Conservation (phyloP, 345 rosid species). For the Dipteronia sinensis region DNA sequence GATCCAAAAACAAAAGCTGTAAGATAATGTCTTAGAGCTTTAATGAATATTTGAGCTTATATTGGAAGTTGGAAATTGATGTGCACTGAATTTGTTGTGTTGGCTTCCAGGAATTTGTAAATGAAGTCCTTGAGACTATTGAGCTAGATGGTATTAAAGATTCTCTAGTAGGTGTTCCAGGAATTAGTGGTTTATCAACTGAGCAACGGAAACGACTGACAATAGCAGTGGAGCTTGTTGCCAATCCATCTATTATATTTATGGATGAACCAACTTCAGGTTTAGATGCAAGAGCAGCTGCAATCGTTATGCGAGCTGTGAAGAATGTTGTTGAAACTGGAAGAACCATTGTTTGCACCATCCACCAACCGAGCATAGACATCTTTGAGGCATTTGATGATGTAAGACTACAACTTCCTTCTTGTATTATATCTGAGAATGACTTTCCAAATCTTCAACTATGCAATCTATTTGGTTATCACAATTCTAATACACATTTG, state of each 20-base stretch:
- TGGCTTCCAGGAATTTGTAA: not conserved
- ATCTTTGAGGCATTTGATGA: conserved; percentile 17
- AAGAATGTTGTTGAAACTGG: conserved; percentile 8
- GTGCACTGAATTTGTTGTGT: not conserved
- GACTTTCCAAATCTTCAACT: too few species aligned
- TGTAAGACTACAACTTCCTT: not conserved
- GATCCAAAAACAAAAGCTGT: conserved; percentile 41
- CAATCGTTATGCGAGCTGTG: conserved; percentile 8
- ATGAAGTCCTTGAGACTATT: not conserved
- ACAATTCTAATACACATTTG: not conserved
- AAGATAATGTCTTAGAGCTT: not conserved
- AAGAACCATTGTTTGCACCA: conserved; percentile 11
- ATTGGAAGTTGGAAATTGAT: not conserved
- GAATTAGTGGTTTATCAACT: conserved; percentile 7
- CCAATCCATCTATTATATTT: conserved; percentile 8
- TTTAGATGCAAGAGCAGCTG: conserved; percentile 9
- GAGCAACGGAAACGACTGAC: conserved; percentile 9
- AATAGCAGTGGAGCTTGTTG: conserved; percentile 12
- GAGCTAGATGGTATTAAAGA: not conserved
- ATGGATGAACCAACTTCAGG: conserved; percentile 9
- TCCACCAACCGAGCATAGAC: conserved; percentile 16
- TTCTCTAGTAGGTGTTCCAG: not conserved
- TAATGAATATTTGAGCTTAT: not conserved
- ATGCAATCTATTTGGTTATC: not conserved
- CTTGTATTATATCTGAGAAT: too few species aligned